phyloP scores from a whole-genome alignment of 116 monocot species.

The Papilionanthe hybrid region DNA sequence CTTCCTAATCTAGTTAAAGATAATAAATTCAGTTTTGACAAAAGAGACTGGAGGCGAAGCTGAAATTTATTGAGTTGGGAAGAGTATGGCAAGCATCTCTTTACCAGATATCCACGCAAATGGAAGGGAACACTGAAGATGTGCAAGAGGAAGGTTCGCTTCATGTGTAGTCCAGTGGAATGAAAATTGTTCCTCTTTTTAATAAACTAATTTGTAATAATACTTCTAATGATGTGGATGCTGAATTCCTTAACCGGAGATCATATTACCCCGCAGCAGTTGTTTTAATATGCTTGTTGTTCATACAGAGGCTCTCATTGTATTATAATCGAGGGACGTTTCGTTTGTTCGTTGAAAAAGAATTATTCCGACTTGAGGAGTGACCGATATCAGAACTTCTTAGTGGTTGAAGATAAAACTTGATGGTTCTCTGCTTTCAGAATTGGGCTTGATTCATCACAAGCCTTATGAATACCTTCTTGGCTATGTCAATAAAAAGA shows the following conservation, averaged over 20 bases:
- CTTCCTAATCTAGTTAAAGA: conserved; percentile 39
- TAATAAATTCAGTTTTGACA: conserved; percentile 5
- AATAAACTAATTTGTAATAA: too few relatives aligned
- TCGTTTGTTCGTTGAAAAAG: conserved; percentile 66
- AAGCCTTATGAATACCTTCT: conserved; percentile 89
- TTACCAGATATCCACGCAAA: conserved; percentile 63
- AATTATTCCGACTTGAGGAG: conserved; percentile 85
- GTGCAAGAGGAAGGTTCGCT: conserved; percentile 7
- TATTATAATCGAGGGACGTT: conserved; percentile 74
- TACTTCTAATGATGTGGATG: too few relatives aligned
- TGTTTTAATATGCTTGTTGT: too few relatives aligned
- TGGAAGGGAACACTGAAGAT: neutral
- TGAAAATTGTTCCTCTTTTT: too few relatives aligned
- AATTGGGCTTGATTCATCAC: conserved; percentile 89
- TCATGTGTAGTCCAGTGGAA: too few relatives aligned
- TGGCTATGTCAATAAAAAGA: conserved; percentile 60
- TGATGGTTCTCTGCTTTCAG: conserved; percentile 76
- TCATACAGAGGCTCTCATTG: conserved; percentile 73
- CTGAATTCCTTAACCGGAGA: too few relatives aligned
- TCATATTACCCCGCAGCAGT: too few relatives aligned
- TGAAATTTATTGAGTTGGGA: conserved; percentile 66
- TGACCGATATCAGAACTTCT: conserved; percentile 33
- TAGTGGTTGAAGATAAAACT: conserved; percentile 94
- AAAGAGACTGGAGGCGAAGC: conserved; percentile 4
- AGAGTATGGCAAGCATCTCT: conserved; percentile 55